A percentile compares a stretch with the other conserved stretches of the same genome.
phyloP scores from a whole-genome alignment of 2,329 filamentous ascomycete genomes.

The Amauroascus niger region DNA sequence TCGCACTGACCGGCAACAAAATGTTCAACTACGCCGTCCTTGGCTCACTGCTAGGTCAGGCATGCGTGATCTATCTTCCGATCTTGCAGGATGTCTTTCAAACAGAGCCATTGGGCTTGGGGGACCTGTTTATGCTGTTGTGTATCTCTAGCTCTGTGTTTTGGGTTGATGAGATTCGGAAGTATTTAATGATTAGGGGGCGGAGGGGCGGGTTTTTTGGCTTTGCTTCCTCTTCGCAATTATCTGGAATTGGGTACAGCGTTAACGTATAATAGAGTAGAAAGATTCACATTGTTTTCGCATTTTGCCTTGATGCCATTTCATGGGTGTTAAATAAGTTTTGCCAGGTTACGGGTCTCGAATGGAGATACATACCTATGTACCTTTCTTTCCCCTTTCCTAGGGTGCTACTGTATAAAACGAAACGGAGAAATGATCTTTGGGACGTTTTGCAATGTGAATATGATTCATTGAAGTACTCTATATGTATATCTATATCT shows the following conservation, averaged over 20 bases:
- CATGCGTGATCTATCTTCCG: constrained; percentile 88
- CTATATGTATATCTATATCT: background rate
- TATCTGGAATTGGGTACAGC: constrained; percentile 29
- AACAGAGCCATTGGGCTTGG: constrained; percentile 69
- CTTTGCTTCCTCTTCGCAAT: constrained; percentile 20
- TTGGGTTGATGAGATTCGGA: constrained; percentile 85
- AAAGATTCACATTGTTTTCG: background rate
- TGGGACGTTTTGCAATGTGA: too few species aligned
- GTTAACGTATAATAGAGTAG: constrained; percentile 28
- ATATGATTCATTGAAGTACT: background rate
- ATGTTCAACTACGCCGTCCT: constrained; percentile 96
- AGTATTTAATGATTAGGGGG: constrained; percentile 45
- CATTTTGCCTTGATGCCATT: background rate
- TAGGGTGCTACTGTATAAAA: too few species aligned
- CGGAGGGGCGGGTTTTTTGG: constrained; percentile 17
- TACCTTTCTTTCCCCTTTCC: too few species aligned
- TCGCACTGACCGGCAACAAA: constrained; percentile 72
- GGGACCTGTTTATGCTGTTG: constrained; percentile 64
- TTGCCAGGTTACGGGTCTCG: too few species aligned
- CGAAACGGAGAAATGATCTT: background rate
- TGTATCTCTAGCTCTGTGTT: constrained; percentile 80
- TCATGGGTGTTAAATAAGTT: too few species aligned
- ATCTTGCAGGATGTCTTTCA: constrained; percentile 92
- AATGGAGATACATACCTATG: background rate
- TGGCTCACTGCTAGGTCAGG: constrained; percentile 72